These are phyloP conservation scores for Vararia minispora DNA, from an alignment of 768 basidiomycete species.

Conservation along the genomic window DNA sequence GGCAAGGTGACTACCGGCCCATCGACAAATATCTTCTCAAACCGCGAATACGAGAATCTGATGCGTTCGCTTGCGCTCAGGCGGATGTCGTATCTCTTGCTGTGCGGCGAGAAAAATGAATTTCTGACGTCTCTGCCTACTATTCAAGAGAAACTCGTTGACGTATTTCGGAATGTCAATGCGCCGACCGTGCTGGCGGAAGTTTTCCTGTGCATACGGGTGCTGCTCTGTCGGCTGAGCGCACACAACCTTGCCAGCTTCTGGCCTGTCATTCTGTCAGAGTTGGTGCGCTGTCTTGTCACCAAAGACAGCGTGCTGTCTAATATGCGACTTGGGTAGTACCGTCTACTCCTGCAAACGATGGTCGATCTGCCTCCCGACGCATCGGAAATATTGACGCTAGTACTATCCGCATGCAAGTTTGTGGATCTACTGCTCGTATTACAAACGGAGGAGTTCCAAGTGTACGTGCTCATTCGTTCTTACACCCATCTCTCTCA, in stretches of 20 bases:
- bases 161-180: conserved; percentile 70
- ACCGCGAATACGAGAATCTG: conserved; percentile 88
- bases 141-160: conserved; percentile 96
- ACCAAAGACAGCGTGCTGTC: background rate
- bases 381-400: conserved; percentile 72
- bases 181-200: conserved; percentile 86
- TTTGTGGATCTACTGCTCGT: conserved; percentile 88
- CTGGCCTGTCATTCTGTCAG: conserved; percentile 93
- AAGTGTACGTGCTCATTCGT: conserved; percentile 50
- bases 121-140: conserved; percentile 82
- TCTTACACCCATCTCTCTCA: conserved; percentile 1
- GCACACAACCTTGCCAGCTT: conserved; percentile 89
- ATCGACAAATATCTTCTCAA: conserved; percentile 94
- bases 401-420: conserved; percentile 86
- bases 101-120: conserved; percentile 83
- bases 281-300: conserved; percentile 46
- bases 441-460: conserved; percentile 94
- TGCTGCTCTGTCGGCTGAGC: conserved; percentile 82
- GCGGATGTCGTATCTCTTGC: conserved; percentile 77
- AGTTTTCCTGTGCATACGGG: conserved; percentile 88
- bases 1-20: conserved; percentile 77
- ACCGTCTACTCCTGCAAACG: conserved; percentile 81
- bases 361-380: conserved; percentile 63
- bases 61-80: conserved; percentile 79
- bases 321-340: conserved; percentile 30